A percentile compares a stretch with the other conserved stretches of the same genome.
phyloP scores from a whole-genome alignment of 768 basidiomycete species.

The Mycena maculata region DNA sequence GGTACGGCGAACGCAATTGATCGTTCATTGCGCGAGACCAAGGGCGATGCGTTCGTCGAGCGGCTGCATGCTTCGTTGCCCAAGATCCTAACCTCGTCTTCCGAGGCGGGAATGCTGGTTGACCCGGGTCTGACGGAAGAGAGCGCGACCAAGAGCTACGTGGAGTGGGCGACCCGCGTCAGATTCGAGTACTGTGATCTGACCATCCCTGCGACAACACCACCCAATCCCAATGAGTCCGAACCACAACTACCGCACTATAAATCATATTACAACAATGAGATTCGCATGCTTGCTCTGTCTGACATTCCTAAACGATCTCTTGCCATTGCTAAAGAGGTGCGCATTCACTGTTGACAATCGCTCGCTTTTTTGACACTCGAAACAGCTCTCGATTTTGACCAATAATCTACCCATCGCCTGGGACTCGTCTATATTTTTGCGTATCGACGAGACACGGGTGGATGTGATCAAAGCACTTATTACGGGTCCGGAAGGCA shows the following conservation, averaged over 20 bases:
- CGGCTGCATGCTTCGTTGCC: constrained; percentile 82
- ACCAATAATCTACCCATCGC: constrained; percentile 95
- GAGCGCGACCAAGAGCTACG: constrained; percentile 73
- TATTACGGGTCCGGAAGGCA: constrained; percentile 93
- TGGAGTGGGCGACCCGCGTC: constrained; percentile 84
- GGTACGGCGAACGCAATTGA: constrained; percentile 88
- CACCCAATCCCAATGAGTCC: constrained; percentile 43
- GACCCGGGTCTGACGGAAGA: constrained; percentile 74
- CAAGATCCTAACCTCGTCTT: constrained; percentile 69
- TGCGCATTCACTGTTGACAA: constrained; percentile 38
- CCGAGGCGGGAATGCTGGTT: constrained; percentile 50
- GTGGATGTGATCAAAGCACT: constrained; percentile 94
- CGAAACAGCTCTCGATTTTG: constrained; percentile 84
- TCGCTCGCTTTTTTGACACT: constrained; percentile 4
- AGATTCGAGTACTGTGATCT: constrained; percentile 96
- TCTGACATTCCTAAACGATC: constrained; percentile 92
- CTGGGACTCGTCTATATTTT: constrained; percentile 94
- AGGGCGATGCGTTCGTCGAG: constrained; percentile 88
- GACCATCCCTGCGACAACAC: constrained; percentile 54
- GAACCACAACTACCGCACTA: constrained; percentile 75
- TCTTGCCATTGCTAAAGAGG: constrained; percentile 95
- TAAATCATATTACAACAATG: constrained; percentile 85
- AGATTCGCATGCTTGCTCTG: constrained; percentile 85
- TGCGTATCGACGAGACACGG: constrained; percentile 91
- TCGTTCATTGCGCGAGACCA: constrained; percentile 86